Evolutionary conservation across 2,329 filamentous ascomycete species (phyloP).

Genomic region (Phyllosticta ampelicida): DNA sequence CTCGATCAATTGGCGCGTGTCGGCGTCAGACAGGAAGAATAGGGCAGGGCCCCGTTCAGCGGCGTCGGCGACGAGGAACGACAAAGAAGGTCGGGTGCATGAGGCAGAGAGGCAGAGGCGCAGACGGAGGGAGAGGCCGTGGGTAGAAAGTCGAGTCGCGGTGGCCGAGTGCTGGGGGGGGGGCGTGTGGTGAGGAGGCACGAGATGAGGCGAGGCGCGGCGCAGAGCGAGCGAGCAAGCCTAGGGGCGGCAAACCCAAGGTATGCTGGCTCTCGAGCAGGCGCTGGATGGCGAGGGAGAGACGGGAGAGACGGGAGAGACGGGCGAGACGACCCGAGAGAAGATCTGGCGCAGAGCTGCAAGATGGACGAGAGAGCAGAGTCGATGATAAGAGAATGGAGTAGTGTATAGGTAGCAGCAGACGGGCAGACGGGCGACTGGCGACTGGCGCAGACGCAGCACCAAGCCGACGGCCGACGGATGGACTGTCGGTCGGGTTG

Average conservation of each 20-base stretch:
- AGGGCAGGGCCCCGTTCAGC: not conserved
- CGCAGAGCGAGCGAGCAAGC: not conserved
- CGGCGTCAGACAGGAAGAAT: not conserved
- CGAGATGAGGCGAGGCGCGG: not conserved
- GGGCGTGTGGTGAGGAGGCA: not conserved
- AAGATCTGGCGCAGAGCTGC: not conserved
- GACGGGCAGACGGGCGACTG: not conserved
- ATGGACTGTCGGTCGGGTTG: not conserved
- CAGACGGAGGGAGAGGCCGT: not conserved
- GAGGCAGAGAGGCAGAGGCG: not conserved
- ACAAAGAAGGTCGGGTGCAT: not conserved
- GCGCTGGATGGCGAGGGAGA: not conserved
- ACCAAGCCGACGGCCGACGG: not conserved
- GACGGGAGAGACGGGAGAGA: not conserved
- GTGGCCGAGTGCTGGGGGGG: slow-evolving; percentile 2
- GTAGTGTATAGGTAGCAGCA: not conserved
- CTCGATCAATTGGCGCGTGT: slow-evolving; percentile 4
- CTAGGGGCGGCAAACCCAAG: not conserved
- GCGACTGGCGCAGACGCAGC: not conserved
- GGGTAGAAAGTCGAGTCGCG: slow-evolving; percentile 5
- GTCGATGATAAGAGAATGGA: not conserved
- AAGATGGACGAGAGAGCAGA: not conserved
- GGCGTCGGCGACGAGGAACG: not conserved
- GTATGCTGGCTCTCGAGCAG: slow-evolving; percentile 2
- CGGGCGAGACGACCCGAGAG: not conserved